A percentile compares a stretch with the other conserved stretches of the same genome.
These are phyloP conservation scores for Hortaea werneckii DNA, from an alignment of 2,329 filamentous ascomycete species.

Conservation along the genomic window DNA sequence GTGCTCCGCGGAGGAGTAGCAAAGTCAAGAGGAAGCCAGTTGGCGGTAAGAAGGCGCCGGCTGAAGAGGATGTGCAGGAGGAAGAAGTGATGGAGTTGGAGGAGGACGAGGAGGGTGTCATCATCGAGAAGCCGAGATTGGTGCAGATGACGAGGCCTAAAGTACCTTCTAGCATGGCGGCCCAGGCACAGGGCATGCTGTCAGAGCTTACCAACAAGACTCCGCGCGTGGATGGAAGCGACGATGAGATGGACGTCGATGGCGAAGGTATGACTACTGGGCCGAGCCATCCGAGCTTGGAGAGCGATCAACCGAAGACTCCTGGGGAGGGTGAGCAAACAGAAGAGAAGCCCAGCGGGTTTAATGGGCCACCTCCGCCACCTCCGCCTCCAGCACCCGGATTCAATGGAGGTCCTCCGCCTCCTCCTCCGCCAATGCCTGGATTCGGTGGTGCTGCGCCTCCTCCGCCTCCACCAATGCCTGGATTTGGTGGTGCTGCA, in stretches of 20 bases:
- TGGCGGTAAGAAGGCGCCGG: constrained; percentile 19
- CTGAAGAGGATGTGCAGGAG: constrained; percentile 23
- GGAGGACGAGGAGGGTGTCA: constrained; percentile 47
- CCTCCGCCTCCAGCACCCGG: constrained; percentile 17
- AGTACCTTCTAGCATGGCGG: constrained; percentile 49
- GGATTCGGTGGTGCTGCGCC: constrained; percentile 33
- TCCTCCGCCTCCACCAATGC: constrained; percentile 35
- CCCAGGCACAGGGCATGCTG: constrained; percentile 47
- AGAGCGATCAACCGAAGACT: constrained; percentile 59
- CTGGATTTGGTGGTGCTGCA: constrained; percentile 29
- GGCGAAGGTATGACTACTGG: constrained; percentile 63
- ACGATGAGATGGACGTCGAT: constrained; percentile 62
- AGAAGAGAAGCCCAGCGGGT: constrained; percentile 8
- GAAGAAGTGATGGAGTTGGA: constrained; percentile 40
- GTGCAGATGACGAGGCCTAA: constrained; percentile 69
- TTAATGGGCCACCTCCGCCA: constrained; percentile 26
- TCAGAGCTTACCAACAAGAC: constrained; percentile 64
- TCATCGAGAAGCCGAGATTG: constrained; percentile 70
- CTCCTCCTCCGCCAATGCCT: constrained; percentile 40
- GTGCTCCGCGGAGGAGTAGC: constrained; percentile 30
- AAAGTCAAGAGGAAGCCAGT: constrained; percentile 28
- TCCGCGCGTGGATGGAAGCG: constrained; percentile 61
- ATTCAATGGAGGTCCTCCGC: constrained; percentile 21
- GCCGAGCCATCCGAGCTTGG: constrained; percentile 63
- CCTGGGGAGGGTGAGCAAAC: constrained; percentile 46